phyloP scores from a whole-genome alignment of 148 eudicot genomes.

The Silene latifolia region DNA sequence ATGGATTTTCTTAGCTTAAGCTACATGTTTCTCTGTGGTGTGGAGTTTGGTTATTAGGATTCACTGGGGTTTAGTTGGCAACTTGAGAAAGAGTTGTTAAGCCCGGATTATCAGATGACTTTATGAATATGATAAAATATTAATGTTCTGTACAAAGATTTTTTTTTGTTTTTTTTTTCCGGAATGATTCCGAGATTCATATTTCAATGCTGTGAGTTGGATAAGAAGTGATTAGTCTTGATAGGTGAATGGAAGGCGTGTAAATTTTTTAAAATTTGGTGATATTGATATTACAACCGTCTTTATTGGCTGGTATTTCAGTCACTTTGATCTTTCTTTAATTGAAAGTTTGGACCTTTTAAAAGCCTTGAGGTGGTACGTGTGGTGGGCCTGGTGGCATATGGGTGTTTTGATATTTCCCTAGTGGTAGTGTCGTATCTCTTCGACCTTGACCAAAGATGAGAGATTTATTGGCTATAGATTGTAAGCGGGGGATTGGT shows the following conservation, averaged over 20 bases:
- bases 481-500: neutral
- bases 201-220: neutral
- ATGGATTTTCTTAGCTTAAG: neutral
- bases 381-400: no score
- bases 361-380: no score
- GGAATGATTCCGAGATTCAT: neutral
- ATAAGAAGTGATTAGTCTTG: neutral
- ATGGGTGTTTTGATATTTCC: no score
- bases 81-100: neutral
- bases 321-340: neutral
- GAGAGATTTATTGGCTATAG: neutral
- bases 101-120: neutral
- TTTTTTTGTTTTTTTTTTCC: neutral
- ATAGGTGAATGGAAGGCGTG: neutral
- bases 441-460: neutral
- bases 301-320: neutral
- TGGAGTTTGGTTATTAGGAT: neutral
- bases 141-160: neutral
- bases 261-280: neutral
- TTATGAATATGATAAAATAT: neutral
- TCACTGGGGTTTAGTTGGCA: neutral
- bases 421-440: neutral
- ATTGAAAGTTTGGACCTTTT: conserved; percentile 1
- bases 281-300: neutral
- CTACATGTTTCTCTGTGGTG: neutral